Evolutionary conservation across 2,329 filamentous ascomycete genomes (phyloP).

Genomic region (Paraphoma chrysanthemicola): DNA sequence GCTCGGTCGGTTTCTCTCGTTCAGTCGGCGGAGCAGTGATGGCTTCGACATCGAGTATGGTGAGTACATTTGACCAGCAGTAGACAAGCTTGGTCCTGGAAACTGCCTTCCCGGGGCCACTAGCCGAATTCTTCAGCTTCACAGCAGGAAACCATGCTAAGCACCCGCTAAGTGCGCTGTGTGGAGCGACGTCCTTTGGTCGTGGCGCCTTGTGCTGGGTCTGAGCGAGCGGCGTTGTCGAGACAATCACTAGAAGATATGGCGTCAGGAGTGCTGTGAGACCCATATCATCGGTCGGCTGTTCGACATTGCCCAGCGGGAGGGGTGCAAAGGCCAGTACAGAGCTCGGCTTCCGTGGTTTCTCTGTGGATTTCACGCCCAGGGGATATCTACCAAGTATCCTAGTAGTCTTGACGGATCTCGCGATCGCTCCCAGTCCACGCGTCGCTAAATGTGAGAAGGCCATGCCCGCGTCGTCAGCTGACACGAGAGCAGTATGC

Average conservation of each 20-base stretch:
- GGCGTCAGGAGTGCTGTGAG: constrained; percentile 95
- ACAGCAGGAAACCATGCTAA: constrained; percentile 98
- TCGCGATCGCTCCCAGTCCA: constrained; percentile 83
- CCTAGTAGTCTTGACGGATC: constrained; percentile 86
- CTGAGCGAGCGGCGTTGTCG: constrained; percentile 93
- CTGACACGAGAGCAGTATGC: constrained; percentile 92
- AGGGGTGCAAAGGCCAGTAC: constrained; percentile 90
- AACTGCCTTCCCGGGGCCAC: constrained; percentile 69
- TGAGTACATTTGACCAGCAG: constrained; percentile 98
- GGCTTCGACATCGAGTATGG: constrained; percentile 86
- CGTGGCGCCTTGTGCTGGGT: constrained; percentile 93
- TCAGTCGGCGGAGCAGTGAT: constrained; percentile 63
- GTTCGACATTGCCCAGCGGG: constrained; percentile 92
- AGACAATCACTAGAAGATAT: constrained; percentile 94
- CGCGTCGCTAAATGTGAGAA: constrained; percentile 96
- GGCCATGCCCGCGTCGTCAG: constrained; percentile 94
- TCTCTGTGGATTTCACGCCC: constrained; percentile 65
- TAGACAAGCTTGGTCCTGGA: constrained; percentile 91
- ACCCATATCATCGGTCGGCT: constrained; percentile 84
- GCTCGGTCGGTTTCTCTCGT: constrained; percentile 76
- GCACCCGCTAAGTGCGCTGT: constrained; percentile 91
- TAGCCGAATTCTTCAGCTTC: constrained; percentile 79
- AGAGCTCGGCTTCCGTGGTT: constrained; percentile 86
- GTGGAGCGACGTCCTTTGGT: constrained; percentile 87
- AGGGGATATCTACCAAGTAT: constrained; percentile 91